A percentile compares a stretch with the other conserved stretches of the same genome.
These are phyloP conservation scores for Komagataella kurtzmanii DNA, from an alignment of 805 yeast species.

Conservation along the genomic window DNA sequence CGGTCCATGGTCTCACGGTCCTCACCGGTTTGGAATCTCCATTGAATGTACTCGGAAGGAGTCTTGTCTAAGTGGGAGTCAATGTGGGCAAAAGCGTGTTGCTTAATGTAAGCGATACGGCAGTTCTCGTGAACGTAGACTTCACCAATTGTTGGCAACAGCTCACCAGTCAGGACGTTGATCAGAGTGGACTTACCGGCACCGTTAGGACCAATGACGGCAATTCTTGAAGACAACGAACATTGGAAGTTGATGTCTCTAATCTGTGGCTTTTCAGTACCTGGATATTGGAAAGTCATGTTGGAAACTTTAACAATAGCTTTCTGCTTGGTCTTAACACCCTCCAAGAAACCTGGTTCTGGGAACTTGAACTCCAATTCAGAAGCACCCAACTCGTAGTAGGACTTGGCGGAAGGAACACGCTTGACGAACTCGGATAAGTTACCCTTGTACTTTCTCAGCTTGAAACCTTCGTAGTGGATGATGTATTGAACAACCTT, in stretches of 20 bases:
- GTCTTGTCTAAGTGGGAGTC: constrained; percentile 98
- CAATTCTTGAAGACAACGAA: constrained; percentile 98
- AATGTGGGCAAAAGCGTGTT: constrained; percentile 99
- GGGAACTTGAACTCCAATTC: constrained; percentile 96
- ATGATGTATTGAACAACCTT: constrained; percentile 95
- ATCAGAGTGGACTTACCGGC: constrained; percentile 99
- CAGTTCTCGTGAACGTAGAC: constrained; percentile 99
- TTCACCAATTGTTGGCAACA: constrained; percentile 95
- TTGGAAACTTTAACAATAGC: constrained; percentile 96
- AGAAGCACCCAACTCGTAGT: constrained; percentile 98
- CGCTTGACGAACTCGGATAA: constrained; percentile 96
- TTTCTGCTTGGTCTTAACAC: constrained; percentile 99
- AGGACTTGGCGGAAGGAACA: constrained; percentile 97
- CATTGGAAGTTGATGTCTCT: constrained; percentile 92
- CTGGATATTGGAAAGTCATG: constrained; percentile 99
- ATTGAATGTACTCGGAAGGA: constrained; percentile 99
- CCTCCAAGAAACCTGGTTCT: constrained; percentile 99
- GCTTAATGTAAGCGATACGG: constrained; percentile 99
- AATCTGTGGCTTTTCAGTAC: constrained; percentile 94
- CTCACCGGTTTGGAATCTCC: constrained; percentile 99
- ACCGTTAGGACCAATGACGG: constrained; percentile 99
- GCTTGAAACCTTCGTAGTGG: constrained; percentile 99
- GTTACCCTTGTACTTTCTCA: constrained; percentile 99
- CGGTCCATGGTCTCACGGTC: constrained; percentile 99
- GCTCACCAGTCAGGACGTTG: constrained; percentile 98